These are phyloP conservation scores for Pythium plurisporium DNA, from an alignment of 352 stramenopile genomes.

Conservation along the genomic window DNA sequence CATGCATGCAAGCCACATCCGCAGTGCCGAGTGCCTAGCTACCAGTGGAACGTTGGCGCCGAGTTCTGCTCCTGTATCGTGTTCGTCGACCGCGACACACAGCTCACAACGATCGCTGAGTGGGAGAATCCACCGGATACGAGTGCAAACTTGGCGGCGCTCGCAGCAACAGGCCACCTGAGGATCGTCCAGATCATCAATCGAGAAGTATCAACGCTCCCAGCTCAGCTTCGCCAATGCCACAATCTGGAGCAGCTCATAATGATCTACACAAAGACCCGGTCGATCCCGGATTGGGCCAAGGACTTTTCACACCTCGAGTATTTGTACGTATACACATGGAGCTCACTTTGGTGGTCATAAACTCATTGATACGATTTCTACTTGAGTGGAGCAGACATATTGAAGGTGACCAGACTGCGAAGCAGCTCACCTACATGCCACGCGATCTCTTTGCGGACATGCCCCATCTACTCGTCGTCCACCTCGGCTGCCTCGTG, in stretches of 20 bases:
- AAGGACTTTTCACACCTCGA: conserved; percentile 15
- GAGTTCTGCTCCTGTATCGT: conserved; percentile 23
- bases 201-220: conserved; percentile 29
- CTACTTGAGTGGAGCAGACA: background rate
- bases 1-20: background rate
- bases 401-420: background rate
- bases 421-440: background rate
- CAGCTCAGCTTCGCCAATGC: conserved; percentile 29
- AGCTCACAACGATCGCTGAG: conserved; percentile 3
- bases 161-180: conserved; percentile 31
- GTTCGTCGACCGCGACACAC: conserved; percentile 17
- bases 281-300: conserved; percentile 14
- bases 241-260: conserved; percentile 29
- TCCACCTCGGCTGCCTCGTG: conserved; percentile 11
- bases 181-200: conserved; percentile 47
- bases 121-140: conserved; percentile 27
- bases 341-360: too few species aligned
- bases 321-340: conserved; percentile 20
- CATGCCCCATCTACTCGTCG: conserved; percentile 5
- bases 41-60: conserved; percentile 18
- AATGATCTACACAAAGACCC: conserved; percentile 26
- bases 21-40: conserved; percentile 16
- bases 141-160: conserved; percentile 18
- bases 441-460: background rate
- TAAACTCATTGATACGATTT: too few species aligned